Percentiles rank a stretch among this genome's conserved stretches.
These are phyloP conservation scores for Hericium alpestre DNA, from an alignment of 768 basidiomycete species.

Conservation along the genomic window DNA sequence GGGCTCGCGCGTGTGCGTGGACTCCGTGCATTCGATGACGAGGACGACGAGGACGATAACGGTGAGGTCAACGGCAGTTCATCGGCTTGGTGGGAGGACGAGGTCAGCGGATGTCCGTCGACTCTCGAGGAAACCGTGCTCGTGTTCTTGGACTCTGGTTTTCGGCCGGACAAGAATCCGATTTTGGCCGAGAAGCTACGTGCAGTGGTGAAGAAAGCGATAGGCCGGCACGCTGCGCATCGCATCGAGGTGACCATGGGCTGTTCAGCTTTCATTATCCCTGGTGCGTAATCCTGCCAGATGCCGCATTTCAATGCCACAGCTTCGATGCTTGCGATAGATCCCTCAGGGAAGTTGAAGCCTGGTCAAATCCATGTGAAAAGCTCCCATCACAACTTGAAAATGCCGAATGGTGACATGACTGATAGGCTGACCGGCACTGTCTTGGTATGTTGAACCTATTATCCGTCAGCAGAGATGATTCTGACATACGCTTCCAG, in stretches of 20 bases:
- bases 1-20: slow-evolving; percentile 21
- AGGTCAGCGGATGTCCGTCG: slow-evolving; percentile 49
- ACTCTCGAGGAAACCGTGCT: slow-evolving; percentile 52
- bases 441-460: slow-evolving; percentile 34
- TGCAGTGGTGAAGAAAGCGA: slow-evolving; percentile 32
- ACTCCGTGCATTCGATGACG: slow-evolving; percentile 10
- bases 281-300: slow-evolving; percentile 25
- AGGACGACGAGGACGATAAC: slow-evolving; percentile 16
- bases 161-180: slow-evolving; percentile 36
- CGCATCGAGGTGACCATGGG: slow-evolving; percentile 47
- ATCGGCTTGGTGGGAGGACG: slow-evolving; percentile 63
- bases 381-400: slow-evolving; percentile 33
- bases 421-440: slow-evolving; percentile 46
- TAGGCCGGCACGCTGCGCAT: slow-evolving; percentile 34
- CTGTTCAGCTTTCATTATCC: slow-evolving; percentile 50
- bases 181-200: slow-evolving; percentile 46
- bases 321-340: slow-evolving; percentile 20
- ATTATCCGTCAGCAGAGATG: too few species aligned
- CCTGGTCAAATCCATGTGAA: slow-evolving; percentile 50
- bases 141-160: slow-evolving; percentile 48
- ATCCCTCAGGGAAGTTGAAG: slow-evolving; percentile 39
- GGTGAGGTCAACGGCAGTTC: slow-evolving; percentile 28
- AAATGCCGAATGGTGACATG: slow-evolving; percentile 28
- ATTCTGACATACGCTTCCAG: slow-evolving; percentile 17
- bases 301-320: too few species aligned